Conservation (phyloP, 805 yeast genomes). For the Candida cerambycidarum region DNA sequence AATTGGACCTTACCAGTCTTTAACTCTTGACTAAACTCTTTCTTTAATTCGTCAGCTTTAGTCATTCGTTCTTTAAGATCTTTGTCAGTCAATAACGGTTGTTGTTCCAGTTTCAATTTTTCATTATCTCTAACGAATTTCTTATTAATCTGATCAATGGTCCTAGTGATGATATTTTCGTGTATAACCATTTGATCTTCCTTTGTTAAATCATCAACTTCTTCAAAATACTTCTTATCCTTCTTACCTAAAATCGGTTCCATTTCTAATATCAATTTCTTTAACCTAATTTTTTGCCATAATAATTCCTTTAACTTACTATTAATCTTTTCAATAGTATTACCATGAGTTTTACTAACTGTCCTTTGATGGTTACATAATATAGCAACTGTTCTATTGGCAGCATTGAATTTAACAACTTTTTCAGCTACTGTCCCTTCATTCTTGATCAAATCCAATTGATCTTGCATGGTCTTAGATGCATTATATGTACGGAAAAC, state of each 20-base stretch:
- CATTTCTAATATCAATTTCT: conserved; percentile 65
- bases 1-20: conserved; percentile 59
- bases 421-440: conserved; percentile 88
- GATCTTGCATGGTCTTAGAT: conserved; percentile 95
- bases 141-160: conserved; percentile 59
- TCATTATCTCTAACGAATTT: conserved; percentile 78
- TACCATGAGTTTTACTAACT: conserved; percentile 81
- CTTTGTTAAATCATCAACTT: conserved; percentile 61
- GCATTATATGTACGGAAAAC: conserved; percentile 98
- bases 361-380: conserved; percentile 96
- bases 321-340: conserved; percentile 72
- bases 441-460: conserved; percentile 78
- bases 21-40: conserved; percentile 56
- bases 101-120: conserved; percentile 58
- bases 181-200: conserved; percentile 65
- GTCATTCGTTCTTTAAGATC: conserved; percentile 60
- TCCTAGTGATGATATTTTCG: conserved; percentile 59
- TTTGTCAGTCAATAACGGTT: conserved; percentile 51
- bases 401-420: conserved; percentile 86
- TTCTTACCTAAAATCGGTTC: conserved; percentile 57
- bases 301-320: conserved; percentile 76
- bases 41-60: conserved; percentile 51
- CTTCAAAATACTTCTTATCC: conserved; percentile 61
- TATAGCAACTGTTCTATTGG: conserved; percentile 92
- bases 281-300: conserved; percentile 79